Conservation (phyloP, 371 early-diverging fungal genomes). For the Apophysomyces elegans region DNA sequence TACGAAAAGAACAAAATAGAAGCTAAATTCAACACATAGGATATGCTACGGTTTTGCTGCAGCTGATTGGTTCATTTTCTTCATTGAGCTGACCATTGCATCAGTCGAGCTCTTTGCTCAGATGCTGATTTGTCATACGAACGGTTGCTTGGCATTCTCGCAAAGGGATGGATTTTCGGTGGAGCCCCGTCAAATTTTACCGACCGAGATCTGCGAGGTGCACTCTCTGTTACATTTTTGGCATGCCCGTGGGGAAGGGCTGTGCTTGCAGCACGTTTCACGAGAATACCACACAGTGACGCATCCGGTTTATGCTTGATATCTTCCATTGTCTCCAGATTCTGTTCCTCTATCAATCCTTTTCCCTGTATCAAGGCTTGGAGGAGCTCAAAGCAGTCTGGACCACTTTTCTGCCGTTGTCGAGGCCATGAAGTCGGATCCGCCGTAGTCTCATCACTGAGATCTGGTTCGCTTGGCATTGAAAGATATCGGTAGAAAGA, state of each 20-base stretch:
- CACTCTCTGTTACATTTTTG: not conserved
- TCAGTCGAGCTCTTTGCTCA: not conserved
- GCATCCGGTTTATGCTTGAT: not conserved
- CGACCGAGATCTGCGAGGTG: slow-evolving; percentile 12
- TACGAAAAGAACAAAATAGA: not conserved
- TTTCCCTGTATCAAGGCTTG: not conserved
- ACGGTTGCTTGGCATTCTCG: not conserved
- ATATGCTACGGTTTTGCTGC: not conserved
- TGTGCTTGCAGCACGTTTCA: slow-evolving; percentile 2
- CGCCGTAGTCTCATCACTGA: not conserved
- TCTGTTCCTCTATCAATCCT: not conserved
- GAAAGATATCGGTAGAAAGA: not conserved
- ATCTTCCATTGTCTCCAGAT: not conserved
- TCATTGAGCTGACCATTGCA: not conserved
- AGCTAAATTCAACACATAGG: not conserved
- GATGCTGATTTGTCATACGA: not conserved
- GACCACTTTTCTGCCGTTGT: not conserved
- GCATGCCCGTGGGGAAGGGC: not conserved
- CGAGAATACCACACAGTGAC: not conserved
- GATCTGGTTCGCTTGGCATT: not conserved
- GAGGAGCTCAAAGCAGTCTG: not conserved
- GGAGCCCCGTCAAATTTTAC: slow-evolving; percentile 11
- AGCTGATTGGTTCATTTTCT: not conserved
- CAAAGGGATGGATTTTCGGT: slow-evolving; percentile 5
- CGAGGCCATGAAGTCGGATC: not conserved